A percentile compares a stretch with the other conserved stretches of the same genome.
phyloP scores from a whole-genome alignment of 164 flowering plant species.

The Tinospora cordifolia region DNA sequence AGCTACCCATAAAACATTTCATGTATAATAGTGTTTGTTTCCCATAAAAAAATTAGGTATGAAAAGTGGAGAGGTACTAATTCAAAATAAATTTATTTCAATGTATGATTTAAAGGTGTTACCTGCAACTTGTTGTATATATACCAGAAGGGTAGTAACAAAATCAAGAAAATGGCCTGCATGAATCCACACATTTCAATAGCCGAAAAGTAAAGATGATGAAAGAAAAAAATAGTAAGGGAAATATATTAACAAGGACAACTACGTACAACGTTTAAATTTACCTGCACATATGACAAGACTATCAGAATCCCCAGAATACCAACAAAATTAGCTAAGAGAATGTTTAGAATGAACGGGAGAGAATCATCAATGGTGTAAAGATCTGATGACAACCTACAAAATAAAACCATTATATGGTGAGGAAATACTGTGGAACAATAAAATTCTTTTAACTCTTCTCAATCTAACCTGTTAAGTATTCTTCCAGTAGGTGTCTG shows the following conservation, averaged over 20 bases:
- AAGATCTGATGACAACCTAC: conserved; percentile 90
- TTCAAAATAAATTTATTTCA: no score
- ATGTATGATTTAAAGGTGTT: neutral
- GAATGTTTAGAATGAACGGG: conserved; percentile 94
- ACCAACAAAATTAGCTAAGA: conserved; percentile 79
- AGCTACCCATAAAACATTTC: no score
- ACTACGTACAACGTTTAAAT: neutral
- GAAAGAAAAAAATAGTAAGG: neutral
- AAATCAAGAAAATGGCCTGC: conserved; percentile 68
- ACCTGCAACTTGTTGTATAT: conserved; percentile 87
- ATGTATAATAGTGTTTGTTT: no score
- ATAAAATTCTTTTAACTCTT: neutral
- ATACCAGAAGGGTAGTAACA: conserved; percentile 78
- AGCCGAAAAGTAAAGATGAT: neutral
- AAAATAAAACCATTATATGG: conserved; percentile 12
- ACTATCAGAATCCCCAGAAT: conserved; percentile 72
- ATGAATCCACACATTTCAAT: conserved; percentile 16
- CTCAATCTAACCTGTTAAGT: conserved; percentile 62
- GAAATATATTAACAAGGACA: neutral
- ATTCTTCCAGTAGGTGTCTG: conserved; percentile 89
- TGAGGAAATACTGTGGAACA: conserved; percentile 3
- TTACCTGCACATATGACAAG: conserved; percentile 82
- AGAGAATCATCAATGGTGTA: conserved; percentile 94
- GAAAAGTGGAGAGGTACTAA: no score
- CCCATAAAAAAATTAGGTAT: no score